These are phyloP conservation scores for Raddia guianensis DNA, from an alignment of 176 grass and related monocot species.

Conservation along the genomic window DNA sequence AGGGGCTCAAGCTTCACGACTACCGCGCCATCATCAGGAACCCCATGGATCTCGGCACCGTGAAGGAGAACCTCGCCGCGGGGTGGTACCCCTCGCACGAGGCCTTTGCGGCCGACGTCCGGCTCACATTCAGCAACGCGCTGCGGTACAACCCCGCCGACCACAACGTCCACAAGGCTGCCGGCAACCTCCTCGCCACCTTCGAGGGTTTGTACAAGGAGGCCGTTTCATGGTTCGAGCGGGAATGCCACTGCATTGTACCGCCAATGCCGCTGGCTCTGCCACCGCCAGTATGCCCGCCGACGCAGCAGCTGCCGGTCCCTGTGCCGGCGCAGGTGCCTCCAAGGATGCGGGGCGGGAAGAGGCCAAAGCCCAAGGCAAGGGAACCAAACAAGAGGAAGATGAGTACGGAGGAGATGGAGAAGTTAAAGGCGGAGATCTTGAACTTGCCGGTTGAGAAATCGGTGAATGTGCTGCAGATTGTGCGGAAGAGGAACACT, in stretches of 20 bases:
- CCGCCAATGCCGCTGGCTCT: conserved; percentile 11
- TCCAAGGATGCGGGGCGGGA: conserved; percentile 37
- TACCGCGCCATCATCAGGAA: conserved; percentile 75
- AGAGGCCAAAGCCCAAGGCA: conserved; percentile 76
- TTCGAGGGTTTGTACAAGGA: conserved; percentile 67
- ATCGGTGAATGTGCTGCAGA: conserved; percentile 65
- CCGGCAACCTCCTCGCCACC: conserved; percentile 45
- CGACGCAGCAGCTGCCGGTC: not conserved
- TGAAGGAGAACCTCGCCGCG: conserved; percentile 59
- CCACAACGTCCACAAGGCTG: conserved; percentile 68
- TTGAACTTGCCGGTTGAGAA: conserved; percentile 72
- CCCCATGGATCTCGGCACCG: conserved; percentile 95
- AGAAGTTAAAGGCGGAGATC: conserved; percentile 62
- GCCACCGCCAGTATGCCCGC: not conserved
- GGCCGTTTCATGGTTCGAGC: conserved; percentile 52
- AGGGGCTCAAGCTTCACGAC: conserved; percentile 74
- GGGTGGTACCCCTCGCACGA: conserved; percentile 60
- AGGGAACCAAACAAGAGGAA: conserved; percentile 70
- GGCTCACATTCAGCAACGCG: conserved; percentile 84
- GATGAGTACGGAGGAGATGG: conserved; percentile 74
- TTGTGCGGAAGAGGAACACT: conserved; percentile 79
- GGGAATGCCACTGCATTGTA: conserved; percentile 39
- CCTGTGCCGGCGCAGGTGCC: conserved; percentile 16
- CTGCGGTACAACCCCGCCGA: conserved; percentile 74
- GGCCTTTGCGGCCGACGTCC: conserved; percentile 66